Evolutionary conservation across 345 rosid species (phyloP), one percentile per base, ranked within the genome.

Genomic region (Xanthoceras sorbifolium): DNA sequence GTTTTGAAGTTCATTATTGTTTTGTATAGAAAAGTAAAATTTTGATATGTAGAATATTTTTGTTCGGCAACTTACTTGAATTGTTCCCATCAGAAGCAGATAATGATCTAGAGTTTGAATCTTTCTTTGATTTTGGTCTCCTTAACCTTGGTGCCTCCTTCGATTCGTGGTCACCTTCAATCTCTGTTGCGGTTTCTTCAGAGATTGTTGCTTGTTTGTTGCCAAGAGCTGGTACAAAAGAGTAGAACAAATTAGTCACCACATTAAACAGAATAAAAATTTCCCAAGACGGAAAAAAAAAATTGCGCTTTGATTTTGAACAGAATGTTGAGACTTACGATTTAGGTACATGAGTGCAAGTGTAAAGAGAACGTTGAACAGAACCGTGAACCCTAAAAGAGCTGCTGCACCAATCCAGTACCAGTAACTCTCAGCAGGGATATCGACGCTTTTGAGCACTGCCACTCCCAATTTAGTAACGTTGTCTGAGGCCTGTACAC

Each of bases 331-430:
- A 26, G 44, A 81, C 97, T 88, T 77, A 96, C 99, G 88, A 71
- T 64, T 85, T 9, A 93, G 84, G 82, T 84, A 92, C 76, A 81
- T 84, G 32, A 96, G 94, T 17, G 97, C 74, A 1, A 93, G 54
- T 65, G 93, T 96, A 60, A 89, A 87, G 26, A 96, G 88, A 84
- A 91, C 79, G 79, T 93, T 96, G 84, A 91, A 90, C 78, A 96
- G 87, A 68, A 96, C 67, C 8, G 70, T 73, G 81, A 92, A 96
- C 17, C 93, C 95, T 0, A 88, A n/a, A 74, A 89, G 84, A 64
- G 85, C 91, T 65, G 79, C 93, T 26, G 76, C 87, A 3, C 97
- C 95, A 69, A 92, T 90, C 98, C 97, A 93, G 74, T 86, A 93
- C 99, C 95, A 96, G 75, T 89, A 83, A 78, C 77, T 83, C 17